A percentile compares a stretch with the other conserved stretches of the same genome.
These are phyloP conservation scores for Mycena albidolilacea DNA, from an alignment of 768 basidiomycete genomes.

Conservation along the genomic window DNA sequence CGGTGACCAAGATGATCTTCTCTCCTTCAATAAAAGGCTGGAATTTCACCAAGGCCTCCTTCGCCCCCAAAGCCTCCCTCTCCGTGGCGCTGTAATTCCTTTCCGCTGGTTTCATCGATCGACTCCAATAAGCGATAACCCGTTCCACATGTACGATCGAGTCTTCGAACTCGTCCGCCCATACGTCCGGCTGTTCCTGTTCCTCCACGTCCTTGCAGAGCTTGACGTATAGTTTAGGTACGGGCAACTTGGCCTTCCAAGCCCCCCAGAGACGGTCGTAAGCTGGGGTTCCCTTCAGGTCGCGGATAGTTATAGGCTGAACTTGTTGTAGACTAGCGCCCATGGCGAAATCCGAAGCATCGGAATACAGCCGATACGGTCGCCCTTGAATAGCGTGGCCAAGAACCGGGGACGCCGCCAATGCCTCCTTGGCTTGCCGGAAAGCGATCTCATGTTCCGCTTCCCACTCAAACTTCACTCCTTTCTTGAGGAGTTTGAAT, in stretches of 20 bases:
- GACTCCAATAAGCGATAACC: constrained; percentile 31
- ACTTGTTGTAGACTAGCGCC: constrained; percentile 38
- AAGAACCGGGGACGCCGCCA: no score
- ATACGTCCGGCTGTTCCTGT: background rate
- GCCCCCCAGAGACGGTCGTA: constrained; percentile 30
- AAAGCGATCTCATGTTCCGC: no score
- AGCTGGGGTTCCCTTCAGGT: constrained; percentile 23
- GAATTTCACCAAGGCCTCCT: no score
- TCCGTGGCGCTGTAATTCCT: background rate
- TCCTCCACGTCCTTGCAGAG: background rate
- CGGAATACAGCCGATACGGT: no score
- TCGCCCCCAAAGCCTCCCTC: background rate
- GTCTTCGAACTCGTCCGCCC: constrained; percentile 25
- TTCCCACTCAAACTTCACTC: no score
- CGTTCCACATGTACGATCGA: constrained; percentile 42
- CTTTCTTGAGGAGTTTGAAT: no score
- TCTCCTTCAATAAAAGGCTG: no score
- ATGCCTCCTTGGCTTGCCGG: no score
- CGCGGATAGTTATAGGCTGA: constrained; percentile 25
- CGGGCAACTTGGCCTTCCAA: constrained; percentile 7
- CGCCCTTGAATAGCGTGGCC: no score
- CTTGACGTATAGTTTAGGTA: constrained; percentile 29
- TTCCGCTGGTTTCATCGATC: background rate
- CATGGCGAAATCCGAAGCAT: no score
- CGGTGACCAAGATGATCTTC: no score